These are phyloP conservation scores for Rhododendron vialii DNA, from an alignment of 148 eudicot species.

Conservation along the genomic window DNA sequence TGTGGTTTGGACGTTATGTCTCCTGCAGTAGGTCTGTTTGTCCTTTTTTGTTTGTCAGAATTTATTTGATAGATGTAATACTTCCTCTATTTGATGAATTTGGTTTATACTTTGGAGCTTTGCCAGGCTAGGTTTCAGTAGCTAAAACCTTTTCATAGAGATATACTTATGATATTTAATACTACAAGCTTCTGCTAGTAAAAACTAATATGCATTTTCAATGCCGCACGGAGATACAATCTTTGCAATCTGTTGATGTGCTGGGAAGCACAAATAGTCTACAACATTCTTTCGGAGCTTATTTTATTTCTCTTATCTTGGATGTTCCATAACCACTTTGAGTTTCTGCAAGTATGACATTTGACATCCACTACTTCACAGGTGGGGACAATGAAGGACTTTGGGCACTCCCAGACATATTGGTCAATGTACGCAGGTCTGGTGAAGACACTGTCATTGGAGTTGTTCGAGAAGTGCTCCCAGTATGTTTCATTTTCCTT, in stretches of 20 bases:
- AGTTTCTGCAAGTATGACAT: background rate
- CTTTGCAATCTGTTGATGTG: background rate
- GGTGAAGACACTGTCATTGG: slow-evolving; percentile 68
- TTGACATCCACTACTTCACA: slow-evolving; percentile 24
- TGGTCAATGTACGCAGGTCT: slow-evolving; percentile 78
- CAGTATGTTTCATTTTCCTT: slow-evolving; percentile 43
- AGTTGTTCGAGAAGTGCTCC: slow-evolving; percentile 74
- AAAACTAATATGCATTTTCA: background rate
- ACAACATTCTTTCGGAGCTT: background rate
- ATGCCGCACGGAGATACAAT: background rate
- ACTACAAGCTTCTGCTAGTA: background rate
- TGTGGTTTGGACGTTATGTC: slow-evolving; percentile 97
- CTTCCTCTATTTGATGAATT: background rate
- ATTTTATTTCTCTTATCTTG: background rate
- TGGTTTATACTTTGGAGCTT: background rate
- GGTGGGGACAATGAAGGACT: slow-evolving; percentile 89
- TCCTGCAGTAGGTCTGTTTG: slow-evolving; percentile 66
- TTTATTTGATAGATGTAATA: background rate
- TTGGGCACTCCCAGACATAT: slow-evolving; percentile 79
- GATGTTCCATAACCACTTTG: background rate
- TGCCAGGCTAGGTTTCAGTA: background rate
- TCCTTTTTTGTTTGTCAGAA: background rate
- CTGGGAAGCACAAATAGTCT: background rate
- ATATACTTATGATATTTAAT: background rate
- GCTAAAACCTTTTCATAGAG: background rate